Percentiles rank a stretch among this genome's conserved stretches.
Evolutionary conservation across 805 yeast species (phyloP).

Genomic region (Lipomyces spencermartinsiae): DNA sequence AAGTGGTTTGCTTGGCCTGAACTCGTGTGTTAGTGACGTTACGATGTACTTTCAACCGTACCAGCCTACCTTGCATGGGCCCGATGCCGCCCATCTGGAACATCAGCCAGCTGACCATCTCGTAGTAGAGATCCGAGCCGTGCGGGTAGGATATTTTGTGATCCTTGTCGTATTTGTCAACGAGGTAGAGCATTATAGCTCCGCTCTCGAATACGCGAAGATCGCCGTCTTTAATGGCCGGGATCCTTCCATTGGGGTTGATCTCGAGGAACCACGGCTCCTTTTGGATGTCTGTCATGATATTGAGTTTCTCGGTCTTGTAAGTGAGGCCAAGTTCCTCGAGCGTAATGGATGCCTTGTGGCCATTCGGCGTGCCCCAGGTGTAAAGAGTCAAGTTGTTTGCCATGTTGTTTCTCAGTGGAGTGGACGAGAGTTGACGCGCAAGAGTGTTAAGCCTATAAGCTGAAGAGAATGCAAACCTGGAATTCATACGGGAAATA

Average conservation of each 20-base stretch:
- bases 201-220: constrained; percentile 63
- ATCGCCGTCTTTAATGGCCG: constrained; percentile 54
- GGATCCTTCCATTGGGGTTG: constrained; percentile 70
- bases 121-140: constrained; percentile 55
- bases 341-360: constrained; percentile 49
- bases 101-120: constrained; percentile 35
- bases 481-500: neutral
- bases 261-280: constrained; percentile 62
- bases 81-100: constrained; percentile 36
- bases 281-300: constrained; percentile 56
- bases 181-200: constrained; percentile 65
- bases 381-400: constrained; percentile 40
- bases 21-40: constrained; percentile 39
- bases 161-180: constrained; percentile 65
- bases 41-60: neutral
- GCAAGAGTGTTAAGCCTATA: constrained; percentile 5
- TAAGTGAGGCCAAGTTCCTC: constrained; percentile 44
- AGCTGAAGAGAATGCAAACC: neutral
- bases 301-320: constrained; percentile 51
- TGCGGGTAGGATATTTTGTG: constrained; percentile 50
- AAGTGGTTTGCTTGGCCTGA: constrained; percentile 67
- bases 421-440: constrained; percentile 10
- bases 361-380: constrained; percentile 53
- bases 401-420: constrained; percentile 9
- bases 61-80: constrained; percentile 57